A percentile compares a stretch with the other conserved stretches of the same genome.
Conservation (phyloP, 495 filamentous ascomycete species). For the Tetracladium marchalianum region DNA sequence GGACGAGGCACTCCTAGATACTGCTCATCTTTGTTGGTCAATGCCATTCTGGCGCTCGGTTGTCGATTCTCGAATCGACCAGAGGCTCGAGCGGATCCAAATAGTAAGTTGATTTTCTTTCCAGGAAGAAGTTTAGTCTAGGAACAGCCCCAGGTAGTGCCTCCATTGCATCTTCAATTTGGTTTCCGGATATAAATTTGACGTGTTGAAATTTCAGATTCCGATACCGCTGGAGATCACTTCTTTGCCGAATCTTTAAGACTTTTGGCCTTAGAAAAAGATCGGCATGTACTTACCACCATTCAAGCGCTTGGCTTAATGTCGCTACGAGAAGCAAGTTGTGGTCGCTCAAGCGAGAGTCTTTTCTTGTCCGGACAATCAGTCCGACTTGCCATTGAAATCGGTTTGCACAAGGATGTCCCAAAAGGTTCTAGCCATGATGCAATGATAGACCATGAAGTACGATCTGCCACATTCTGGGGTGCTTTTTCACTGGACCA, state of each 20-base stretch:
- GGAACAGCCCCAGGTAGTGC: too few relatives aligned
- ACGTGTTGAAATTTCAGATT: conserved; percentile 35
- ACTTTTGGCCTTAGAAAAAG: conserved; percentile 43
- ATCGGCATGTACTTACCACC: conserved; percentile 59
- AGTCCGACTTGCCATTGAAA: conserved; percentile 54
- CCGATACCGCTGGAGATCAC: conserved; percentile 59
- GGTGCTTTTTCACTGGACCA: conserved; percentile 61
- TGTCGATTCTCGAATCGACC: conserved; percentile 64
- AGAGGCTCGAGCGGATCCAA: conserved; percentile 47
- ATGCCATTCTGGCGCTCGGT: conserved; percentile 61
- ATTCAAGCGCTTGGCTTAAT: conserved; percentile 73
- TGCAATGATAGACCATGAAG: conserved; percentile 48
- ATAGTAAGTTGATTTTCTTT: conserved; percentile 1
- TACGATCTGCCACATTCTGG: conserved; percentile 63
- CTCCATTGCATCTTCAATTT: too few relatives aligned
- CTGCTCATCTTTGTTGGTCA: conserved; percentile 66
- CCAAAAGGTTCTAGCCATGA: conserved; percentile 25
- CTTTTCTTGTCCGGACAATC: conserved; percentile 59
- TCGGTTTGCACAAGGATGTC: conserved; percentile 46
- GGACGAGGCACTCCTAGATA: conserved; percentile 41
- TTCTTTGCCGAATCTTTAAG: conserved; percentile 60
- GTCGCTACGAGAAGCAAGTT: conserved; percentile 55
- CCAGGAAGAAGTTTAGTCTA: too few relatives aligned
- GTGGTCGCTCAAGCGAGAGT: conserved; percentile 53
- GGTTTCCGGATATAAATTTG: too few relatives aligned